These are phyloP conservation scores for Alopecurus myosuroides DNA, from an alignment of 176 grass and related monocot genomes.

Conservation along the genomic window DNA sequence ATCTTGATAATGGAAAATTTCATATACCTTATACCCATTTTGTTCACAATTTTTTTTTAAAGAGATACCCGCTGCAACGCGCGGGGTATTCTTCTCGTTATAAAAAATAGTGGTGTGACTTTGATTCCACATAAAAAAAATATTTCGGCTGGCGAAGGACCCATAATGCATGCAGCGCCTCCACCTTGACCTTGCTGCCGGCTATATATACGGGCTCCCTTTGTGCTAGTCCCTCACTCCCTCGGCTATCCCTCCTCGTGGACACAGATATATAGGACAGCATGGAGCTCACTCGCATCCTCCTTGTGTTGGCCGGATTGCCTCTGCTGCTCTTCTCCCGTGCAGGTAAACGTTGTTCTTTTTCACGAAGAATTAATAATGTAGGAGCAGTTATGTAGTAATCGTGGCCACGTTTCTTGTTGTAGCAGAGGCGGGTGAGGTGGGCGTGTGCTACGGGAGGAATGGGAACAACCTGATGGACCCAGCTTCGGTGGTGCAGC, in stretches of 20 bases:
- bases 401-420: not conserved
- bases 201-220: not conserved
- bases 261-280: not conserved
- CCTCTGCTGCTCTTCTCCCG: not conserved
- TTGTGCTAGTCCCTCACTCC: not conserved
- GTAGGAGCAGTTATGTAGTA: not conserved
- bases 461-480: conserved; percentile 61
- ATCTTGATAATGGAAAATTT: no score
- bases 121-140: no score
- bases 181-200: no score
- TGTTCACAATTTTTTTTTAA: no score
- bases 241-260: not conserved
- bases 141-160: no score
- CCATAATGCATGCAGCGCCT: no score
- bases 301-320: not conserved
- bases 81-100: no score
- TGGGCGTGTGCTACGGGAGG: conserved; percentile 71
- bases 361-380: not conserved
- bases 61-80: no score
- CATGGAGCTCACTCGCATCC: conserved; percentile 7
- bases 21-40: no score
- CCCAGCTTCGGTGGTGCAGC: conserved; percentile 37
- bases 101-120: no score
- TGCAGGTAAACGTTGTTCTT: conserved; percentile 12
- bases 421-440: conserved; percentile 29